phyloP scores from a whole-genome alignment of 2,329 filamentous ascomycete genomes.

The Claviceps pazoutovae region DNA sequence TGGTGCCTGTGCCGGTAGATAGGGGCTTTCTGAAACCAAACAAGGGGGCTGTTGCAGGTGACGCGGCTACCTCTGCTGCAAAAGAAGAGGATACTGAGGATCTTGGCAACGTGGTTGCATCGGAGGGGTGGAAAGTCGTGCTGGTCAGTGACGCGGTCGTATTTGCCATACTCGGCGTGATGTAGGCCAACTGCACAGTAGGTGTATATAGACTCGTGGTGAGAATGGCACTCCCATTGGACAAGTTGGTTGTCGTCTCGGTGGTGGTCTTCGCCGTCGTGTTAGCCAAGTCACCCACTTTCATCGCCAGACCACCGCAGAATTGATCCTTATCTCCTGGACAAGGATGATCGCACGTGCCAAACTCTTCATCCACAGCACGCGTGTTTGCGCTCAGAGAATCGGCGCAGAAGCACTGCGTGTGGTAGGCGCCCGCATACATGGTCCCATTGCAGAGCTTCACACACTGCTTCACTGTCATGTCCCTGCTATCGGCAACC shows the following conservation, averaged over 20 bases:
- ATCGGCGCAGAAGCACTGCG: conserved; percentile 32
- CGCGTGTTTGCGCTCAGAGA: conserved; percentile 25
- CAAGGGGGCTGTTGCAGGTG: no score
- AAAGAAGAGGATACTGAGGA: no score
- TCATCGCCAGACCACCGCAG: conserved; percentile 26
- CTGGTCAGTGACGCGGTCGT: neutral
- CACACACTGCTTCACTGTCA: conserved; percentile 28
- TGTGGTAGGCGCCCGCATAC: conserved; percentile 27
- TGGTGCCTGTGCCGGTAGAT: neutral
- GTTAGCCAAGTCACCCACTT: conserved; percentile 1
- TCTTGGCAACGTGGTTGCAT: neutral
- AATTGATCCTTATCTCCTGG: conserved; percentile 25
- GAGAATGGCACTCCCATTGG: no score
- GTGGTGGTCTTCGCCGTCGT: neutral
- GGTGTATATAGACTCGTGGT: no score
- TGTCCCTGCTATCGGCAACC: conserved; percentile 16
- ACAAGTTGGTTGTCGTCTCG: no score
- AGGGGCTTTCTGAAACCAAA: neutral
- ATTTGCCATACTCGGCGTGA: neutral
- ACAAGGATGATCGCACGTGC: conserved; percentile 23
- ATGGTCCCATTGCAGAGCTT: conserved; percentile 20
- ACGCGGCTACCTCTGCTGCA: no score
- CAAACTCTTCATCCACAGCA: conserved; percentile 10
- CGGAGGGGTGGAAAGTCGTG: neutral
- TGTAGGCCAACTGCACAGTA: neutral